Evolutionary conservation across 148 eudicot species (phyloP).

Genomic region (Rhododendron ovatum): DNA sequence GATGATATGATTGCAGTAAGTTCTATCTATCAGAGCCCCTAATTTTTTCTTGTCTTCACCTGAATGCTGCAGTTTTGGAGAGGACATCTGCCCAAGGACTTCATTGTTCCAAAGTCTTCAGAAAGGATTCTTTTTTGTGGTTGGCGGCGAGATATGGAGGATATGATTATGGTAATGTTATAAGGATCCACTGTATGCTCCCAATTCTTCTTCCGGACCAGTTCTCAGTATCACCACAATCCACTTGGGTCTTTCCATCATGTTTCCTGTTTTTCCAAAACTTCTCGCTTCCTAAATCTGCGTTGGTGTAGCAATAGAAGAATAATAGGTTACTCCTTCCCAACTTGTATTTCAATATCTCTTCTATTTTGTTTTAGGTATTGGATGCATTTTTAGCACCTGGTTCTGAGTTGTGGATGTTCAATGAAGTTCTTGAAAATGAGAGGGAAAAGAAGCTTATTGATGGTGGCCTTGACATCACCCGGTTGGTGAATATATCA

Average conservation of each 20-base stretch:
- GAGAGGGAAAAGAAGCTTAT: slow-evolving; percentile 53
- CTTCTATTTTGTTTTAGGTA: slow-evolving; percentile 31
- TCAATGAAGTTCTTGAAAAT: slow-evolving; percentile 50
- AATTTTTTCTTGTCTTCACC: slow-evolving; percentile 41
- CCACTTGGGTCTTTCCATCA: slow-evolving; percentile 4
- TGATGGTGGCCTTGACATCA: slow-evolving; percentile 52
- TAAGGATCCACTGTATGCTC: slow-evolving; percentile 21
- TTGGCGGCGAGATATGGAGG: slow-evolving; percentile 64
- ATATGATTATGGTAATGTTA: slow-evolving; percentile 54
- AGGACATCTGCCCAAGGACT: slow-evolving; percentile 45
- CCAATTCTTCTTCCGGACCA: slow-evolving; percentile 7
- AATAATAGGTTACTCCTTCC: not conserved
- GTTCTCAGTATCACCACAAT: not conserved
- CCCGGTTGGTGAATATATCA: slow-evolving; percentile 34
- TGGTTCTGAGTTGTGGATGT: slow-evolving; percentile 61
- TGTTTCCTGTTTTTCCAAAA: not conserved
- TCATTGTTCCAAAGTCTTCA: slow-evolving; percentile 34
- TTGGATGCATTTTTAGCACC: slow-evolving; percentile 55
- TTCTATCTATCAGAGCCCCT: slow-evolving; percentile 38
- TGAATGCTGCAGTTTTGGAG: slow-evolving; percentile 58
- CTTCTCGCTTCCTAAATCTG: not conserved
- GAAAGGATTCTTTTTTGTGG: slow-evolving; percentile 59
- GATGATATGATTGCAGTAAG: slow-evolving; percentile 74
- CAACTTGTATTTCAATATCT: slow-evolving; percentile 2
- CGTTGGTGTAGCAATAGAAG: slow-evolving; percentile 5